phyloP scores from a whole-genome alignment of 1,284 basidiomycete species.

The Malassezia brasiliensis region DNA sequence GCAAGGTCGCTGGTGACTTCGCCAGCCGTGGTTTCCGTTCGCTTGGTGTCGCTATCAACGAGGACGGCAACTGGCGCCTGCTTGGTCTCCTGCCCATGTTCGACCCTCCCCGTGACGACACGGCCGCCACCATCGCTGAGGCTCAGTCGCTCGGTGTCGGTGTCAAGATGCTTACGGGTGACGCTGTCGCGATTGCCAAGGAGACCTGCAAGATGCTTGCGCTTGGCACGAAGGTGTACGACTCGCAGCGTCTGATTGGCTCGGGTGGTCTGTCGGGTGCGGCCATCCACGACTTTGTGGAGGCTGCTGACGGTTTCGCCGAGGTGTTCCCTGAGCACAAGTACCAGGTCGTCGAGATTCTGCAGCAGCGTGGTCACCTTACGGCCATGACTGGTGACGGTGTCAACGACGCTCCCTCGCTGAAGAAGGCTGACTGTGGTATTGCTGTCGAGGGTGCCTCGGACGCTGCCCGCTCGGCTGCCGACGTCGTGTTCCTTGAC shows the following conservation, averaged over 20 bases:
- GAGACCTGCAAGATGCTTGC: constrained; percentile 55
- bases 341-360: constrained; percentile 54
- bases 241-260: constrained; percentile 55
- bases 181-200: constrained; percentile 56
- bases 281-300: constrained; percentile 54
- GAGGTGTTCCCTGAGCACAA: constrained; percentile 57
- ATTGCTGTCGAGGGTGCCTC: constrained; percentile 54
- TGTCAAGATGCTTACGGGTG: constrained; percentile 58
- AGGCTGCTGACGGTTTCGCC: constrained; percentile 56
- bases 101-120: constrained; percentile 55
- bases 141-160: constrained; percentile 54
- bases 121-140: constrained; percentile 54
- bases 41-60: constrained; percentile 55
- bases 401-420: constrained; percentile 52
- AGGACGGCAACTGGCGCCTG: constrained; percentile 53
- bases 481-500: constrained; percentile 55
- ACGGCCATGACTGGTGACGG: constrained; percentile 54
- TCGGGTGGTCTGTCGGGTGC: constrained; percentile 54
- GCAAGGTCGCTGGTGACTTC: constrained; percentile 51
- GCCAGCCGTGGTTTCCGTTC: constrained; percentile 55
- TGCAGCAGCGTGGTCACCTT: constrained; percentile 55
- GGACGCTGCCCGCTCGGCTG: constrained; percentile 53
- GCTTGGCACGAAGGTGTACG: constrained; percentile 55
- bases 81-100: constrained; percentile 53
- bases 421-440: constrained; percentile 53